Evolutionary conservation across 306 rosid genomes (phyloP).

Genomic region (Myrica gale): DNA sequence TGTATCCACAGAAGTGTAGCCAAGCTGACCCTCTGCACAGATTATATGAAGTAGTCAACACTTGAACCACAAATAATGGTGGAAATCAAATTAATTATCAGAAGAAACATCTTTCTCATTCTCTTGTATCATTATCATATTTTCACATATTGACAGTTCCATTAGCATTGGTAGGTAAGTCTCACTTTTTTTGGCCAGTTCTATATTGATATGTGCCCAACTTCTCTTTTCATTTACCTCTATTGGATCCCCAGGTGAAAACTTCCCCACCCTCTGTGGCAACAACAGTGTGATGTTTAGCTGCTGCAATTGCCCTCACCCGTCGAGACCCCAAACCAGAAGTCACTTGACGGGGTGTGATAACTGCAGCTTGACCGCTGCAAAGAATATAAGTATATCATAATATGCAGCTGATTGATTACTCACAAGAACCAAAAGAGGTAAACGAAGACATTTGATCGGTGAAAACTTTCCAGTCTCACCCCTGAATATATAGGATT

Average conservation of each 20-base stretch:
- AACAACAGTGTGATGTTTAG: conserved; percentile 93
- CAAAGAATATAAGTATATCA: conserved; percentile 39
- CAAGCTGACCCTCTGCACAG: conserved; percentile 94
- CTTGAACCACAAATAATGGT: conserved; percentile 18
- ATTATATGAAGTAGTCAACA: conserved; percentile 18
- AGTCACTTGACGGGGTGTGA: conserved; percentile 93
- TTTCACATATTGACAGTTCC: neutral
- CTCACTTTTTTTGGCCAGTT: neutral
- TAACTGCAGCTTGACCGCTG: conserved; percentile 99
- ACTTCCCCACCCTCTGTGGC: conserved; percentile 95
- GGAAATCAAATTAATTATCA: conserved; percentile 6
- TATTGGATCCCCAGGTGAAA: conserved; percentile 98
- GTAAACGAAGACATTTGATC: neutral
- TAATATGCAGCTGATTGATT: conserved; percentile 27
- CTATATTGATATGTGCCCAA: neutral
- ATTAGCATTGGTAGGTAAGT: neutral
- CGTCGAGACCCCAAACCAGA: conserved; percentile 79
- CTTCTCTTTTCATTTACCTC: conserved; percentile 64
- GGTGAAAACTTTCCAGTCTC: neutral
- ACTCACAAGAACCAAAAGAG: conserved; percentile 14
- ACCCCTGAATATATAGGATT: neutral
- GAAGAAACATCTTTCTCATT: conserved; percentile 12
- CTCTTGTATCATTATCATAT: conserved; percentile 11
- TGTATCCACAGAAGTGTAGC: conserved; percentile 90
- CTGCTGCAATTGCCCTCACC: conserved; percentile 88